Evolutionary conservation across 1,284 basidiomycete genomes (phyloP), one percentile per base, ranked within the genome.

Genomic region (Cryptococcus neoformans): DNA sequence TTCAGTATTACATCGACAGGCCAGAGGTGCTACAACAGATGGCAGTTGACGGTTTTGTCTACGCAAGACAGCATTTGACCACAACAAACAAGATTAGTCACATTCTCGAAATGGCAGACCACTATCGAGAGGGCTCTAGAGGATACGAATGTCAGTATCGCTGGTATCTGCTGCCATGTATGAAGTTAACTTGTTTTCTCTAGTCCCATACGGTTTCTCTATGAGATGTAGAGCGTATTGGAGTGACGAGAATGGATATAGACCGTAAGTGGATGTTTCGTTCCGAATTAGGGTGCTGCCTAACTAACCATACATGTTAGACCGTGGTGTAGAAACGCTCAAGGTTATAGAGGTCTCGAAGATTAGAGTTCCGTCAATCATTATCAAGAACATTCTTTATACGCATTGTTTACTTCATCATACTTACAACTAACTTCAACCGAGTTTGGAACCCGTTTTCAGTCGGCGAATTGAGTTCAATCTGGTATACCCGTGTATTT

Each of bases 221-320:
- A 57, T 67, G 51, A 49, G 68, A 37, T 77, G 75, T 54, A 55
- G 75, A 49, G 58, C 71, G 10, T 77, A 77, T 50, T 73, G 72
- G 70, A 64, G 59, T 34, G 63, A 59, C 21, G 53, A 60, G 10
- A 60, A 64, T 21, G 44, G 59, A 6, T 67, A 63, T 34, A 55
- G 60, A 58, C 67, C 67, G 67, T 68, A 48, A 66, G 66, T 64
- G 38, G 21, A n/a, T 11, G 36, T 47, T 12, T 47, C 45, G 17
- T 8, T 34, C 10, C 16, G 21, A 35, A 36, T 36, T 10, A 21
- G 12, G 12, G n/a, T 44, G 42, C n/a, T 17, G 42, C 2, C n/a
- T 44, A 2, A n/a, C n/a, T n/a, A n/a, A n/a, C 21, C 21, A 21
- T 21, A 21, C 21, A 21, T 21, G 21, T 21, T 8, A 44, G 42